Evolutionary conservation across 441 rosid genomes (phyloP).

Genomic region (Populus hybrid): DNA sequence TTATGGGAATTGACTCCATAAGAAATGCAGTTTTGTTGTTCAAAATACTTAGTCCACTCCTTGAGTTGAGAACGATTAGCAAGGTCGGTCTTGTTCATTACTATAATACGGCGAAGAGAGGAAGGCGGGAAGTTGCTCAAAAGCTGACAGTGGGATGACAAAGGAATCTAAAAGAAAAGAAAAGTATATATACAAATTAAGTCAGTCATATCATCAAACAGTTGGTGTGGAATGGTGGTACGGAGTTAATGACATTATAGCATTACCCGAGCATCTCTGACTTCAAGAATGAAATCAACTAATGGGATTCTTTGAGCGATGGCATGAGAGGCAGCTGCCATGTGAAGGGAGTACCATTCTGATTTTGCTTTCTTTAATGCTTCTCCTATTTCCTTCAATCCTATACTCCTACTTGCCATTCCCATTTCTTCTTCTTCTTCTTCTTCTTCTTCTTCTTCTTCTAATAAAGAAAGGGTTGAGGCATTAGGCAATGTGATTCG

Average conservation of each 20-base stretch:
- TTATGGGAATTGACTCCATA: conserved; percentile 72
- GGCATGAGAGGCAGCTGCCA: conserved; percentile 65
- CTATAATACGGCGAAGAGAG: conserved; percentile 35
- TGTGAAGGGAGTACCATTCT: conserved; percentile 62
- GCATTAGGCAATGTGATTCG: background rate
- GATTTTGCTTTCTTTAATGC: conserved; percentile 34
- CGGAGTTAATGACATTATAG: too few relatives aligned
- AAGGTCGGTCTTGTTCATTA: conserved; percentile 67
- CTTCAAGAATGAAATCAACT: conserved; percentile 54
- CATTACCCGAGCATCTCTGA: conserved; percentile 67
- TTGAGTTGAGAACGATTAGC: conserved; percentile 43
- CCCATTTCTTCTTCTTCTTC: background rate
- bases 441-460: background rate
- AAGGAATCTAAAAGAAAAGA: conserved; percentile 37
- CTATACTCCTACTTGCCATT: background rate
- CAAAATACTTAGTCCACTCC: conserved; percentile 56
- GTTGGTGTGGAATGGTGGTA: background rate
- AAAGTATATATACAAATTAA: background rate
- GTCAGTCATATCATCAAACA: conserved; percentile 30
- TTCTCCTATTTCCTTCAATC: conserved; percentile 41
- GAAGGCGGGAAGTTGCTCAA: conserved; percentile 27
- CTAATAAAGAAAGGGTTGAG: background rate
- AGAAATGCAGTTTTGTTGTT: conserved; percentile 37
- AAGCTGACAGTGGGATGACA: conserved; percentile 53
- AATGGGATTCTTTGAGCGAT: conserved; percentile 54